Evolutionary conservation across 345 rosid species (phyloP), one percentile per base, ranked within the genome.

Genomic region (Ceriops zippeliana): DNA sequence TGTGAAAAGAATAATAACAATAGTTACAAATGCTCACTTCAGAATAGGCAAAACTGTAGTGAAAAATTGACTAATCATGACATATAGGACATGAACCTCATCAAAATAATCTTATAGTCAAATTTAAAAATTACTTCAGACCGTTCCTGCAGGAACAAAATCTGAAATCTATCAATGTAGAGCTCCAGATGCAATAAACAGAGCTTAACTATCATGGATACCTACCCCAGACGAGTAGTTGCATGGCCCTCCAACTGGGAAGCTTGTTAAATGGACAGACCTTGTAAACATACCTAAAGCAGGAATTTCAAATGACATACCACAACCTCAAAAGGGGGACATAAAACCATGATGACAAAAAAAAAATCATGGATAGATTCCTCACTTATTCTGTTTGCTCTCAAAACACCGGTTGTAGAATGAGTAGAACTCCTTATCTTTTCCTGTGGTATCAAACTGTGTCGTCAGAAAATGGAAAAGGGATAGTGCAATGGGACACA

Each of bases 381-480:
- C 58, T 82, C 78, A 92, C 99, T 92, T 90, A 76, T 90, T 90
- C 78, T 96, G 86, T 78, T 92, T 96, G 85, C 76, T 82, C 82
- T 92, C 98, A 73, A 89, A 96, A 73, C 97, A 96, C 31, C 47
- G 87, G 70, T 84, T 90, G 53, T 87, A 82, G 80, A 89, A 86
- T 53, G 96, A 85, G 73, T 87, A 92, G 89, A 96, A 92, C 83
- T 90, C 97, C 83, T 85, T 90, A 78, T 86, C 98, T 21, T 78
- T 82, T 62, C 99, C 99, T 92, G 95, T 26, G 76, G 61, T 35
- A 73, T 63, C 46, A 76, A 72, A 66, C 13, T 59, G 13, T 37
- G 67, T 70, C 60, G 52, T 74, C 67, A 76, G 77, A 32, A 63
- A 49, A 70, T 51, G 27, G 76, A 67, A 77, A 62, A 67, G 64